phyloP scores from a whole-genome alignment of 495 filamentous ascomycete species.

The Talaromyces ruber region DNA sequence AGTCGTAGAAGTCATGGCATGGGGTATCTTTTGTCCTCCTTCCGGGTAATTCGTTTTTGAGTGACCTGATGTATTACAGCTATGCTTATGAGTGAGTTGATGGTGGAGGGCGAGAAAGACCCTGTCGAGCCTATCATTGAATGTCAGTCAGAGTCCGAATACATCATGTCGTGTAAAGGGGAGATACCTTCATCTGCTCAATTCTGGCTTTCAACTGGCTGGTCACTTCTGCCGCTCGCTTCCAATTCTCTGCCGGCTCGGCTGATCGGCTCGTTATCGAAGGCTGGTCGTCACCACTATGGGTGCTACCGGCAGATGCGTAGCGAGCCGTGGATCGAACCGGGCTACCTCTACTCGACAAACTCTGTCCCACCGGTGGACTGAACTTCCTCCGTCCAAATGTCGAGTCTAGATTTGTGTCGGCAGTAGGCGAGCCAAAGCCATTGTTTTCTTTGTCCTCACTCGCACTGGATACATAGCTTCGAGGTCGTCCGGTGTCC shows the following conservation, averaged over 20 bases:
- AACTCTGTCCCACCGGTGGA: slow-evolving; percentile 37
- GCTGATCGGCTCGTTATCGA: slow-evolving; percentile 20
- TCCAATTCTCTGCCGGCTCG: slow-evolving; percentile 86
- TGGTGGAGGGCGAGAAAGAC: slow-evolving; percentile 7
- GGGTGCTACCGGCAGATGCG: slow-evolving; percentile 21
- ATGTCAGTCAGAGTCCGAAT: not conserved
- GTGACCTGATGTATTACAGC: not conserved
- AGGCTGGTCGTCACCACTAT: slow-evolving; percentile 31
- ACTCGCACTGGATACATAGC: slow-evolving; percentile 63
- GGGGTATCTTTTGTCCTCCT: not conserved
- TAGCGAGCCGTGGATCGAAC: slow-evolving; percentile 33
- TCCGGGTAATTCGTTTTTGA: not conserved
- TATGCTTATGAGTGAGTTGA: not conserved
- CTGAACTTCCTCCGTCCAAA: slow-evolving; percentile 36
- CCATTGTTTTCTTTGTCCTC: slow-evolving; percentile 73
- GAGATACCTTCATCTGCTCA: slow-evolving; percentile 71
- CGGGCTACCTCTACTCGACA: slow-evolving; percentile 50
- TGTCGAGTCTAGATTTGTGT: slow-evolving; percentile 23
- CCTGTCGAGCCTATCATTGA: slow-evolving; percentile 8
- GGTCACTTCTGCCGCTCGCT: slow-evolving; percentile 96
- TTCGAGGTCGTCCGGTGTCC: slow-evolving; percentile 43
- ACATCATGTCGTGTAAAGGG: not conserved
- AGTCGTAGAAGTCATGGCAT: not conserved
- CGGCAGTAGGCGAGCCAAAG: slow-evolving; percentile 28
- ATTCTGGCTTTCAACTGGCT: slow-evolving; percentile 95